Base-by-base conservation (phyloP, 208 protist species). In the Wallacemonas collosoma region DNA sequence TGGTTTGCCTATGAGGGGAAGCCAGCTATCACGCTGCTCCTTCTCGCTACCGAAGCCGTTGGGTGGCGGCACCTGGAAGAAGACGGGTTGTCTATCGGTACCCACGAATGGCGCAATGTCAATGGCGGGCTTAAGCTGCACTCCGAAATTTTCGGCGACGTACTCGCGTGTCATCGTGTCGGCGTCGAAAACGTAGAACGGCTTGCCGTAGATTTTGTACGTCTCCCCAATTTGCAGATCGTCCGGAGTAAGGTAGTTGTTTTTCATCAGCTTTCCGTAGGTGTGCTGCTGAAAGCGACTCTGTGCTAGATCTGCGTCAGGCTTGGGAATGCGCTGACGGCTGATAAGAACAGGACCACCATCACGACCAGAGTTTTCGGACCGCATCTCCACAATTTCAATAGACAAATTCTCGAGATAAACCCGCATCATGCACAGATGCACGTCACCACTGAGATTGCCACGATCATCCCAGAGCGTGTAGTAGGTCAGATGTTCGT, bases 381-480 rank as follows among this genome's bases (percentile, higher is more conserved):
- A 73, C 56, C 76, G 75, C 43, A 38, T 60, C 63, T 97, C 90
- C 1, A 84, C 76, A 67, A 97, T 79, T 70, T 97, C 93, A 60
- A 97, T 75, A 12, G 82, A 77, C 55, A 85, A 77, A 72, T 96
- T 93, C 55, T 96, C 88, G 48, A 95, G 71, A 66, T 84, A 95
- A 3, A 95, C 61, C 8, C 88, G 78, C 43, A 95, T 79, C 2
- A 87, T 78, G 70, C 89, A 92, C 72, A 86, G 87, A 68, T 87
- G 90, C 57, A 94, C 70, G 73, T 97, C 93, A 3, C 93, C 93
- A 57, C 84, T 90, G 40, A 92, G 47, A 66, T 76, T 92, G 61
- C 82, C 86, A 48, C 93, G 86, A 72, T 97, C 93, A 76, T 97
- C 93, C 93, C 93, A 97, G 36, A 96, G 70, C n/a, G 91, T 91